Evolutionary conservation across 495 filamentous ascomycete species (phyloP).

Genomic region (Parachaetomium inaequale): DNA sequence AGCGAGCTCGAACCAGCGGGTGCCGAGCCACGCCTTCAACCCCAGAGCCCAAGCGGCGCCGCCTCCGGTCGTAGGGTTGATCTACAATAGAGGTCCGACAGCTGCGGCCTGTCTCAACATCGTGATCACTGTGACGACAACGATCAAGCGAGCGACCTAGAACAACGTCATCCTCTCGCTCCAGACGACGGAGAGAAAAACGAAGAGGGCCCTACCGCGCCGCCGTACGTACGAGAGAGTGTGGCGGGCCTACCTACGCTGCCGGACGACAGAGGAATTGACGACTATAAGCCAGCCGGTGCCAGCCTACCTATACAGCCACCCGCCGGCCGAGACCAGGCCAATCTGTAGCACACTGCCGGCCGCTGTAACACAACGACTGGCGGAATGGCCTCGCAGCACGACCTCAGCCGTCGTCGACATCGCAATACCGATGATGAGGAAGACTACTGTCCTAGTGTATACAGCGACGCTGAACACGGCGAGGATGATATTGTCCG

Average conservation of each 20-base stretch:
- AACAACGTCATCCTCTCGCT: too few relatives aligned
- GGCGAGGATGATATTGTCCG: slow-evolving; percentile 12
- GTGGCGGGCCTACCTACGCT: not conserved
- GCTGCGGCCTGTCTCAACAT: too few relatives aligned
- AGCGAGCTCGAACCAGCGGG: slow-evolving; percentile 7
- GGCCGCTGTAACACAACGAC: slow-evolving; percentile 3
- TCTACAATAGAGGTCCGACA: too few relatives aligned
- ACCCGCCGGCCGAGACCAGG: slow-evolving; percentile 5
- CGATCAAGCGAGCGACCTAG: too few relatives aligned
- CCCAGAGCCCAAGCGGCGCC: too few relatives aligned
- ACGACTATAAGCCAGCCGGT: slow-evolving; percentile 11
- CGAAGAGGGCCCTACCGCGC: slow-evolving; percentile 2
- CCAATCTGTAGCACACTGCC: slow-evolving; percentile 7
- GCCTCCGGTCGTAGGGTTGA: too few relatives aligned
- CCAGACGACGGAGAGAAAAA: too few relatives aligned
- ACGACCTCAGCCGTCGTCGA: slow-evolving; percentile 18
- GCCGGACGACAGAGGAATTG: not conserved
- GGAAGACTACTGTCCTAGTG: slow-evolving; percentile 19
- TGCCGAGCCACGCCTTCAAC: too few relatives aligned
- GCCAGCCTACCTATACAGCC: slow-evolving; percentile 8
- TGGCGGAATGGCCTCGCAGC: slow-evolving; percentile 9
- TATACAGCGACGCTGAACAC: slow-evolving; percentile 12
- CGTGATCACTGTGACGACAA: too few relatives aligned
- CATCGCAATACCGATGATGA: slow-evolving; percentile 15
- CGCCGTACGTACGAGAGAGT: slow-evolving; percentile 6